Percentiles rank a stretch among this genome's conserved stretches.
phyloP scores from a whole-genome alignment of 179 eudicot species.

The Beta macrorhiza region DNA sequence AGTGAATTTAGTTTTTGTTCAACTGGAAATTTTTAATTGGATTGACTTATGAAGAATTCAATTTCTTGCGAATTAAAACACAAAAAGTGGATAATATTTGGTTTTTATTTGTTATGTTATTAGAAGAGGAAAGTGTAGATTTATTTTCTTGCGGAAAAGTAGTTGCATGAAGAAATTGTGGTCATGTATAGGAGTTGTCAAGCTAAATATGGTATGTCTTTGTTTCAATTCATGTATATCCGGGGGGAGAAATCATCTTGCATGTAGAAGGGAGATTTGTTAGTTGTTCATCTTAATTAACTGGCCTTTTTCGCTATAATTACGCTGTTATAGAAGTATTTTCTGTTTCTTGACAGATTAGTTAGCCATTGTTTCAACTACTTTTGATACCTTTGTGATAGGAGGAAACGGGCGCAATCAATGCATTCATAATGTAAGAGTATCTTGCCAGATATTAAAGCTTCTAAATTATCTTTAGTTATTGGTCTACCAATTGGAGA shows the following conservation, averaged over 20 bases:
- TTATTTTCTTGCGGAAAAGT: background rate
- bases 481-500: background rate
- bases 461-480: background rate
- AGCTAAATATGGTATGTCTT: background rate
- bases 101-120: background rate
- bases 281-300: background rate
- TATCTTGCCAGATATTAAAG: background rate
- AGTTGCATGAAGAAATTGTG: background rate
- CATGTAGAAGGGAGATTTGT: too few relatives aligned
- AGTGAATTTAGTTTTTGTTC: background rate
- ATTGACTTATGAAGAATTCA: background rate
- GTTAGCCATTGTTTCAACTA: background rate
- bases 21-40: background rate
- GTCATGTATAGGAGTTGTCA: background rate
- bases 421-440: background rate
- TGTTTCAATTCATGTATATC: background rate
- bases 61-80: background rate
- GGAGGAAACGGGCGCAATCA: background rate
- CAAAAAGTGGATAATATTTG: background rate
- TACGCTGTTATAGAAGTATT: background rate
- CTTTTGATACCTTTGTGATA: background rate
- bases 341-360: conserved; percentile 10
- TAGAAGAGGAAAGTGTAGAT: background rate
- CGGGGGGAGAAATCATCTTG: too few relatives aligned
- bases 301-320: too few relatives aligned